Evolutionary conservation across 148 eudicot species (phyloP).

Genomic region (Rhododendron williamsianum): DNA sequence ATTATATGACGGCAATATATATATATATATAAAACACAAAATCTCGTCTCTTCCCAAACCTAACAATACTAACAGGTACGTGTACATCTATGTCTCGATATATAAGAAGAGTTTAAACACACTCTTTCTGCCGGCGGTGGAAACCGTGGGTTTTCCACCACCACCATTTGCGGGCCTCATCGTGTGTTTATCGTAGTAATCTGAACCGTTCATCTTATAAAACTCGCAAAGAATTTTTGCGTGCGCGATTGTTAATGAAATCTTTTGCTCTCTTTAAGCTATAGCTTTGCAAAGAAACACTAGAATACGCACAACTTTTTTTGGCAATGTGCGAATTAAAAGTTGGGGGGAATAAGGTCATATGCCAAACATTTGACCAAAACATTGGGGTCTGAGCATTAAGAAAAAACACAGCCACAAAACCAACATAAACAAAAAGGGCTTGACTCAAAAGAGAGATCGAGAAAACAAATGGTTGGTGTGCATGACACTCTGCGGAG

Average conservation of each 20-base stretch:
- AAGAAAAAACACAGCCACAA: not conserved
- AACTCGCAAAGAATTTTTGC: too few relatives aligned
- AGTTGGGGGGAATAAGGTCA: slow-evolving; percentile 6
- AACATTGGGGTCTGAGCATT: slow-evolving; percentile 21
- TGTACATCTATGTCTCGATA: not conserved
- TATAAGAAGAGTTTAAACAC: not conserved
- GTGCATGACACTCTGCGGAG: slow-evolving; percentile 18
- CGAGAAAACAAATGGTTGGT: not conserved
- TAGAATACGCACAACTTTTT: not conserved
- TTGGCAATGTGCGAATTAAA: not conserved
- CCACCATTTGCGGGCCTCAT: too few relatives aligned
- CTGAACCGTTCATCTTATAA: not conserved
- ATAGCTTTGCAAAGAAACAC: not conserved
- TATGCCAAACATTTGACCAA: slow-evolving; percentile 12
- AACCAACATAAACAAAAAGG: not conserved
- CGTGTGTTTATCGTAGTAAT: too few relatives aligned
- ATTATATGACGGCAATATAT: not conserved
- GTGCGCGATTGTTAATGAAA: not conserved
- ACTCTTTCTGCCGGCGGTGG: not conserved
- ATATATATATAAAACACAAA: too few relatives aligned
- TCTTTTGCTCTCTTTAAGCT: not conserved
- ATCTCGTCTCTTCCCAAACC: not conserved
- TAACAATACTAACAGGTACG: not conserved
- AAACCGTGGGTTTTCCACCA: not conserved
- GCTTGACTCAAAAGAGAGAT: not conserved